Evolutionary conservation across 352 stramenopile genomes (phyloP).

Genomic region (Phytophthora syringae): DNA sequence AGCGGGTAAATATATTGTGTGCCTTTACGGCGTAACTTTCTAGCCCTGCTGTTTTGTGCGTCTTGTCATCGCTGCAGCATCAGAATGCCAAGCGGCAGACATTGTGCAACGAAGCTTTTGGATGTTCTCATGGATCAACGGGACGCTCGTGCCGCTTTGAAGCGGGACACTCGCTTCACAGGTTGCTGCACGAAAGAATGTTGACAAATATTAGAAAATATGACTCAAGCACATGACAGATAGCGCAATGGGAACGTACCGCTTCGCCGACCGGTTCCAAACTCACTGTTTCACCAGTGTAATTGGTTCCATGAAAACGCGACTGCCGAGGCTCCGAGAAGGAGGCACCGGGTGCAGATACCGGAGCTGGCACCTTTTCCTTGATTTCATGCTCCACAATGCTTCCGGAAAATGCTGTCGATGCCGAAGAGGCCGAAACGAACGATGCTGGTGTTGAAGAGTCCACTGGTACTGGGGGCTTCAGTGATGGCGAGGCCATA

Average conservation of each 20-base stretch:
- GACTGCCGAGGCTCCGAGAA: conserved; percentile 43
- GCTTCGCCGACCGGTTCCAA: conserved; percentile 79
- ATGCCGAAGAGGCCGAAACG: conserved; percentile 35
- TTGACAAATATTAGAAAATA: neutral
- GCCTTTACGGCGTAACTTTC: conserved; percentile 25
- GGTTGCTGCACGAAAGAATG: conserved; percentile 62
- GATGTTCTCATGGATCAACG: no score
- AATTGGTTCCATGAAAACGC: conserved; percentile 74
- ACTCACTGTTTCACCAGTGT: conserved; percentile 68
- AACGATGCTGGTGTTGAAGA: conserved; percentile 16
- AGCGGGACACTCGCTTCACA: conserved; percentile 85
- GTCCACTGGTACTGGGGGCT: conserved; percentile 19
- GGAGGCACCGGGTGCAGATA: conserved; percentile 12
- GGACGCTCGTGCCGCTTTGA: no score
- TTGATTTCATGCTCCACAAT: conserved; percentile 72
- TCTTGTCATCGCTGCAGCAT: neutral
- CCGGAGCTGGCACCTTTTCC: conserved; percentile 26
- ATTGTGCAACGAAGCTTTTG: neutral
- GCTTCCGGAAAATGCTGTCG: conserved; percentile 70
- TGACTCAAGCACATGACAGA: neutral
- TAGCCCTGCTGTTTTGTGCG: conserved; percentile 22
- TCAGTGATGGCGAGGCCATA: conserved; percentile 23
- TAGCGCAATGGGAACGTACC: conserved; percentile 41
- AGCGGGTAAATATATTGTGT: conserved; percentile 44
- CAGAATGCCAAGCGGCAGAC: neutral